Base-by-base conservation (phyloP, 495 filamentous ascomycete genomes). In the Penicillium tannophilum region DNA sequence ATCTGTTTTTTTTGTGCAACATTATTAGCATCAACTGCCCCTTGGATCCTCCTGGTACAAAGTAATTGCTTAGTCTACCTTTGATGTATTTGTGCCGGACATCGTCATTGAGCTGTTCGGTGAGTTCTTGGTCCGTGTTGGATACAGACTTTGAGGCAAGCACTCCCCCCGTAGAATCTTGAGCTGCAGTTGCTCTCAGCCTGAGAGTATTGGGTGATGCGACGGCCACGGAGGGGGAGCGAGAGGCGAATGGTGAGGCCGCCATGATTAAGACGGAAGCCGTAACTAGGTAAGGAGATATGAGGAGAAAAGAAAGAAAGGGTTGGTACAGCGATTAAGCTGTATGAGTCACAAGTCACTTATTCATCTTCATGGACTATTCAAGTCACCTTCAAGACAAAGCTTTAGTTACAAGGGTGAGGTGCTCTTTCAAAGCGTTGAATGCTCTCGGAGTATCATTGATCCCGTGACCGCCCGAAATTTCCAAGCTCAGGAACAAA, bases 71-170 rank as follows among this genome's bases (percentile, higher is more conserved):
- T 20, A 55, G 52, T 48, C 52, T 74, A 88, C 92, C 91, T 81
- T 95, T 97, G 57, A 92, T 81, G 69, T 96, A 98, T 75, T 92
- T 95, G 57, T 84, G 79, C 69, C 89, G 89, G 53, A 91, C 89
- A 44, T 92, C 84, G 47, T 91, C 89, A 69, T 98, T 97, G 61
- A 98, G 80, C 69, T 95, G 88, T 67, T 96, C 91, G 7, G 90
- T 86, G 5, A 92, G 75, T 63, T 96, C 91, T 42, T 69, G 73
- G 36, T 74, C 70, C 49, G 67, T 54, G 17, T 66, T 55, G n/a
- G 61, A 60, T 7, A 59, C 59, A 46, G 61, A n/a, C 42, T 55
- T 64, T 5, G 59, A 41, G 36, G 48, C 30, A 49, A 35, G 52
- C 26, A 55, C 54, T n/a, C 61, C 52, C 16, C 48, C 61, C 58